phyloP scores from a whole-genome alignment of 202 grass and related monocot species.

The Bolboschoenoplectus hybrid region DNA sequence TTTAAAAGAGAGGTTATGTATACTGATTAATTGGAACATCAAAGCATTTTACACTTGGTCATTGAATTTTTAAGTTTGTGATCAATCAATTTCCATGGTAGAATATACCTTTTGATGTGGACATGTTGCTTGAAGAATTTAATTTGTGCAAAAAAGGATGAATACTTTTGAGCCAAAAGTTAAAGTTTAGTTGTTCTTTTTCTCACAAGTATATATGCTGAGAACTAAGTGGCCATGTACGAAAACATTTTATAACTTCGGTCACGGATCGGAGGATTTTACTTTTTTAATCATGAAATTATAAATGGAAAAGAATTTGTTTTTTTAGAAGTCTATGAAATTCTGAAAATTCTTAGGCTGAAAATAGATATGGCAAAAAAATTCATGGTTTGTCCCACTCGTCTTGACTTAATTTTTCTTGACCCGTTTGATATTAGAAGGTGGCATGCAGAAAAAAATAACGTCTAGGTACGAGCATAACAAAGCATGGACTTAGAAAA shows the following conservation, averaged over 20 bases:
- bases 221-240: background rate
- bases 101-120: background rate
- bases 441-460: too few species aligned
- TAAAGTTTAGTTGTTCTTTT: too few species aligned
- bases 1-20: background rate
- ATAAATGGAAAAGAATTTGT: background rate
- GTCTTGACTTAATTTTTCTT: too few species aligned
- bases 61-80: background rate
- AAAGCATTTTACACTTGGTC: background rate
- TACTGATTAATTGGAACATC: background rate
- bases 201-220: background rate
- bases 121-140: background rate
- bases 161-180: background rate
- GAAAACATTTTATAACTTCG: background rate
- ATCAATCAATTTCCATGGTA: background rate
- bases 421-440: too few species aligned
- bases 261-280: background rate
- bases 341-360: too few species aligned
- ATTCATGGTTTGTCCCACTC: too few species aligned
- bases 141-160: slow-evolving; percentile 4
- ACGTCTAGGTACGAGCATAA: too few species aligned
- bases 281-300: background rate
- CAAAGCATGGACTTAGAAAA: too few species aligned
- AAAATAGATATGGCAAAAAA: too few species aligned
- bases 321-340: too few species aligned